A percentile compares a stretch with the other conserved stretches of the same genome.
Evolutionary conservation across 345 rosid species (phyloP).

Genomic region (Ceriops tagal): DNA sequence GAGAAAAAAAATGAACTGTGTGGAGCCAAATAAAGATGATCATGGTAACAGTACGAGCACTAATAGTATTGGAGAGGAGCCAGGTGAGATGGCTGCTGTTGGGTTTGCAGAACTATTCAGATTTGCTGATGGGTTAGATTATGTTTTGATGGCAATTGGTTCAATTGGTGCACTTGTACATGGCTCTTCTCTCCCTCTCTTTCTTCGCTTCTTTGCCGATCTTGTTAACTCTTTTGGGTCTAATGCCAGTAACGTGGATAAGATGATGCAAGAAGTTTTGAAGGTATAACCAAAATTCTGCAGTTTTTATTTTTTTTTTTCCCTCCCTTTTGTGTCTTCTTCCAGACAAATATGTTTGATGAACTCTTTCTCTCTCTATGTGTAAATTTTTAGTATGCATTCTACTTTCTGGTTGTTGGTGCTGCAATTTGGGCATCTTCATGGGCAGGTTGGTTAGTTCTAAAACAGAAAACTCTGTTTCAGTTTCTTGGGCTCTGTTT

Average conservation of each 20-base stretch:
- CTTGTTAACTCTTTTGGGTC: conserved; percentile 98
- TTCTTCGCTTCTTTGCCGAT: conserved; percentile 96
- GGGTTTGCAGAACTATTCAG: conserved; percentile 83
- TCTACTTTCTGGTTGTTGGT: conserved; percentile 94
- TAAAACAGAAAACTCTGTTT: neutral
- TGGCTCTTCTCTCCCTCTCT: conserved; percentile 89
- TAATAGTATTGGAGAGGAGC: conserved; percentile 36
- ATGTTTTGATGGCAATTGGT: conserved; percentile 91
- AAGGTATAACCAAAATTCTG: conserved; percentile 45
- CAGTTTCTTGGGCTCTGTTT: conserved; percentile 2
- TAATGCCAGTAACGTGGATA: conserved; percentile 79
- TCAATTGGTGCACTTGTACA: conserved; percentile 90
- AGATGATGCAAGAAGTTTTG: conserved; percentile 95
- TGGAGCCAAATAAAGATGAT: conserved; percentile 41
- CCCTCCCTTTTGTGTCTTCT: too few relatives aligned
- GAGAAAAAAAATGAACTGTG: conserved; percentile 50
- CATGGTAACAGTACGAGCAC: neutral
- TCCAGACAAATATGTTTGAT: neutral
- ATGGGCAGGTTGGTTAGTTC: conserved; percentile 65
- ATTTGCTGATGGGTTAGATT: conserved; percentile 95
- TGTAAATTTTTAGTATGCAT: conserved; percentile 59
- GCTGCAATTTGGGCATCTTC: conserved; percentile 99
- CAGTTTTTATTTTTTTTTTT: too few relatives aligned
- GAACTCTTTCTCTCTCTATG: neutral
- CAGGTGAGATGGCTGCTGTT: conserved; percentile 48